Evolutionary conservation across 805 yeast genomes (phyloP), one percentile per base, ranked within the genome.

Genomic region (Candida cerambycidarum): DNA sequence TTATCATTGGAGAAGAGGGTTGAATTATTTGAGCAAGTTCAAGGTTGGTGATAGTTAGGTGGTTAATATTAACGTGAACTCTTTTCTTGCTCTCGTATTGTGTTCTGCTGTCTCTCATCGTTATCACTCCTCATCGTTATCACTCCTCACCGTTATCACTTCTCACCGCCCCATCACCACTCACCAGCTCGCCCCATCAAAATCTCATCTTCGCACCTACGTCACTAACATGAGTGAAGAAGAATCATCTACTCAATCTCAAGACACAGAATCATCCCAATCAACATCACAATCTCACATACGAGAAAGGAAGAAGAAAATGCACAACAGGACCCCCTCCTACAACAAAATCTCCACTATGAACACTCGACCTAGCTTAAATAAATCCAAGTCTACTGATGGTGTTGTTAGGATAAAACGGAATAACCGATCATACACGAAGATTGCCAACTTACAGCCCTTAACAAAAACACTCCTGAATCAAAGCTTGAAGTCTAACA

Each of bases 371-470:
- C 75, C 74, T 5, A 43, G 54, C 19, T 53, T 70, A 36, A 61
- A 57, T 47, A 50, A 74, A 41, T 67, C 73, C 15, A 69, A 67
- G 40, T 68, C 74, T 8, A 60, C 73, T 2, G 75, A 70, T 42
- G 73, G 69, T 1, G 56, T 69, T 14, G 42, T 58, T 8, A 55
- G 63, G 32, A 46, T 60, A 14, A 51, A 50, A 33, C 47, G 72
- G 31, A 67, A 59, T 45, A 65, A 62, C 48, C 51, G 71, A 21
- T 67, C 73, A 2, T 58, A 56, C 31, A 67, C 72, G 5, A 70
- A 67, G 49, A 39, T 67, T 12, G 44, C 60, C 4, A 63, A 63
- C 3, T 47, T 68, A n/a, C 70, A 64, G 29, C 71, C 72, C 8
- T 50, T 66, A 32, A 65, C 71, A 8, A 60, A 60, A 38, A 59